Conservation (phyloP, 2,329 filamentous ascomycete genomes). For the Tolypocladium inflatum region DNA sequence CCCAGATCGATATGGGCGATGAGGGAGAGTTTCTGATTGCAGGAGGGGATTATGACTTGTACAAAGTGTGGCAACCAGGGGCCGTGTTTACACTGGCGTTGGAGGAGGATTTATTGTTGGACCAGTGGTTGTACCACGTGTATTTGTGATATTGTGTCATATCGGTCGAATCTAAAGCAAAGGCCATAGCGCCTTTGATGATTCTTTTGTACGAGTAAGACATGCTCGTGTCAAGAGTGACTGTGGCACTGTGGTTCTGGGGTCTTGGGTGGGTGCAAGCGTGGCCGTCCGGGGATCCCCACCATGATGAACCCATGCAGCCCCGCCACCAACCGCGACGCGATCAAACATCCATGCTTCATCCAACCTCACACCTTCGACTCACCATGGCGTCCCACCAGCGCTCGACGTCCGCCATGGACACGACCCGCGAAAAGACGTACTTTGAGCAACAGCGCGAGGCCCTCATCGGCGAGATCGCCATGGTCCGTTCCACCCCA, state of each 20-base stretch:
- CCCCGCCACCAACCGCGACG: background rate
- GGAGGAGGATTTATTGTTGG: background rate
- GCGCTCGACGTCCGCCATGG: conserved; percentile 16
- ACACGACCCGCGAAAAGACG: conserved; percentile 32
- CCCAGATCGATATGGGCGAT: conserved; percentile 35
- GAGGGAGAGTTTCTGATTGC: conserved; percentile 4
- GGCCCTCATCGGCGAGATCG: conserved; percentile 62
- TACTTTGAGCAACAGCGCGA: conserved; percentile 73
- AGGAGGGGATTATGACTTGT: background rate
- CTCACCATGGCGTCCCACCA: conserved; percentile 22
- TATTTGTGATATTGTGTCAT: background rate
- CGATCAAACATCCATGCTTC: background rate
- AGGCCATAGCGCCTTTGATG: background rate
- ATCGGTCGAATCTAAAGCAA: background rate
- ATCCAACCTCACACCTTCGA: background rate
- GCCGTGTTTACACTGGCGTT: conserved; percentile 1
- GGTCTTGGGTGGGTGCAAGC: background rate
- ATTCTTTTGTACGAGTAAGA: background rate
- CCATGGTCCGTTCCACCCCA: conserved; percentile 40
- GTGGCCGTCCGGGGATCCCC: background rate
- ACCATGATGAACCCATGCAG: background rate
- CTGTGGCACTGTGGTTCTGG: background rate
- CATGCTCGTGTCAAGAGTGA: background rate
- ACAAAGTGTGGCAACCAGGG: background rate
- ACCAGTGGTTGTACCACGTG: background rate